Percentiles rank a stretch among this genome's conserved stretches.
Evolutionary conservation across 306 rosid genomes (phyloP).

Genomic region (Fragaria nilgerrensis): DNA sequence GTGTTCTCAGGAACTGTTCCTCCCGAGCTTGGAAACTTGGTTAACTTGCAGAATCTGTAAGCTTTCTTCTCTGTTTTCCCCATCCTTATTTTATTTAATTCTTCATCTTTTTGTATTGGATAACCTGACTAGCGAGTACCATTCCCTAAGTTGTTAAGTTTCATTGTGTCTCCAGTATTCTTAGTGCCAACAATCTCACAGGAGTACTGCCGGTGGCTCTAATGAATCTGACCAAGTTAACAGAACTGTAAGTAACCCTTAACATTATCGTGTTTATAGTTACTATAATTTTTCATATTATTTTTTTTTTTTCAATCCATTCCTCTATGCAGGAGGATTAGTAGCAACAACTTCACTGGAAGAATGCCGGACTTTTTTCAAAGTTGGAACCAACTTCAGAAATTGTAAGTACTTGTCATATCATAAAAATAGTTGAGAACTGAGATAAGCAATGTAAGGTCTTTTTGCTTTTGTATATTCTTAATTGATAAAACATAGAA

Average conservation of each 20-base stretch:
- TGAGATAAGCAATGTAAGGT: background rate
- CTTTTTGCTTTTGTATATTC: background rate
- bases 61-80: background rate
- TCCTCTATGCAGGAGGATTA: conserved; percentile 27
- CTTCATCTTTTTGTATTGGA: background rate
- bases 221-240: conserved; percentile 18
- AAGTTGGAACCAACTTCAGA: conserved; percentile 15
- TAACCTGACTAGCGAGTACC: background rate
- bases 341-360: too few relatives aligned
- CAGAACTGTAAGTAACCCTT: conserved; percentile 19
- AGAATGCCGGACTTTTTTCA: conserved; percentile 19
- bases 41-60: conserved; percentile 23
- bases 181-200: conserved; percentile 29
- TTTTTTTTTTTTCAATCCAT: background rate
- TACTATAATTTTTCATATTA: background rate
- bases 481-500: too few relatives aligned
- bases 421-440: background rate
- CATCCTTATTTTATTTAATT: background rate
- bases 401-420: conserved; percentile 11
- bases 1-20: conserved; percentile 19
- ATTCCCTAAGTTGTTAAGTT: background rate
- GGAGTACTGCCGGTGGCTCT: conserved; percentile 18
- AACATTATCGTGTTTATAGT: background rate
- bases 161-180: conserved; percentile 3
- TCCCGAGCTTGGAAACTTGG: conserved; percentile 19